These are phyloP conservation scores for Samsoniella hepiali DNA, from an alignment of 2,329 filamentous ascomycete genomes.

Conservation along the genomic window DNA sequence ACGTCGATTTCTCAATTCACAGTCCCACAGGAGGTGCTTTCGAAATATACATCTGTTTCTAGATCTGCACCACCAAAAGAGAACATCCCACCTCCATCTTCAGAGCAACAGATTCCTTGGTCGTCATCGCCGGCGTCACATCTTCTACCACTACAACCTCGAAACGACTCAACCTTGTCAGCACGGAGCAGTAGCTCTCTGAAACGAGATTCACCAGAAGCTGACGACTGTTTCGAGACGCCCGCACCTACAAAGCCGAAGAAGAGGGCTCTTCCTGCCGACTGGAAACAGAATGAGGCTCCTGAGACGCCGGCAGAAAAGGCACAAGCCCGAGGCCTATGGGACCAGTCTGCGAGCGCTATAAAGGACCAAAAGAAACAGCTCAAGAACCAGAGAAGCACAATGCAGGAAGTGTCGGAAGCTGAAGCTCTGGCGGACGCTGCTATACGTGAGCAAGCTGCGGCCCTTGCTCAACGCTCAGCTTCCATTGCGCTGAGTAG, in stretches of 20 bases:
- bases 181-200: constrained; percentile 26
- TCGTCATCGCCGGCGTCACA: constrained; percentile 62
- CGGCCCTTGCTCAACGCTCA: constrained; percentile 38
- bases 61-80: constrained; percentile 24
- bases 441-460: constrained; percentile 34
- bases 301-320: constrained; percentile 24
- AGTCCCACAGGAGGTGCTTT: not conserved
- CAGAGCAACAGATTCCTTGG: constrained; percentile 58
- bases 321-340: constrained; percentile 41
- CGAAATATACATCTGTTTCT: constrained; percentile 25
- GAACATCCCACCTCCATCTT: constrained; percentile 29
- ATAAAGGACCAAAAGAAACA: constrained; percentile 76
- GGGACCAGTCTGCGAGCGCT: constrained; percentile 72
- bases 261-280: constrained; percentile 59
- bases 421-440: constrained; percentile 31
- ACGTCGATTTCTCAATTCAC: constrained; percentile 23
- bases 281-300: constrained; percentile 34
- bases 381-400: constrained; percentile 55
- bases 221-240: constrained; percentile 25
- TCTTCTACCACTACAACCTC: constrained; percentile 35
- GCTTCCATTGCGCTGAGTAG: constrained; percentile 69
- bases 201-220: constrained; percentile 43
- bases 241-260: constrained; percentile 45
- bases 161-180: constrained; percentile 21
- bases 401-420: constrained; percentile 33